phyloP scores from a whole-genome alignment of 2,329 filamentous ascomycete species.

The Domatiomyces globalis region DNA sequence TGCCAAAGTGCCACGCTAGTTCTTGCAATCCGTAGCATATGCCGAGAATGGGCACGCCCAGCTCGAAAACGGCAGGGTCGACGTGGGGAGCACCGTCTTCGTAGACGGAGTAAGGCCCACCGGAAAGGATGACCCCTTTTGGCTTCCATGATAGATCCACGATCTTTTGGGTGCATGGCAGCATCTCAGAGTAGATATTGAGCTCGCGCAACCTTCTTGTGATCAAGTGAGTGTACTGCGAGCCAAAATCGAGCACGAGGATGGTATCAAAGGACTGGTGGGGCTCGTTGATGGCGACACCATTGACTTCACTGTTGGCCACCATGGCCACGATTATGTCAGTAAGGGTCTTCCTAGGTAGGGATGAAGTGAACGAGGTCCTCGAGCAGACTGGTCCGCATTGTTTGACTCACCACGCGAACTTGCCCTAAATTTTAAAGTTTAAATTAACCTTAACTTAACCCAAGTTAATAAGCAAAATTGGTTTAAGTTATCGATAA shows the following conservation, averaged over 20 bases:
- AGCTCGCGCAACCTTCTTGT: conserved; percentile 61
- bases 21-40: conserved; percentile 57
- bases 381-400: too few species aligned
- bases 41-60: conserved; percentile 47
- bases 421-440: neutral
- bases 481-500: neutral
- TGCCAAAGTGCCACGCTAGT: conserved; percentile 55
- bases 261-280: conserved; percentile 24
- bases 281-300: conserved; percentile 17
- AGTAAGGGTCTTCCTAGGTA: neutral
- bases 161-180: conserved; percentile 73
- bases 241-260: conserved; percentile 29
- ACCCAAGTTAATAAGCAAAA: neutral
- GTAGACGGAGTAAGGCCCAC: conserved; percentile 67
- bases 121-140: conserved; percentile 67
- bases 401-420: neutral
- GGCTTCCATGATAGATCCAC: conserved; percentile 64
- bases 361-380: neutral
- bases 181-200: conserved; percentile 75
- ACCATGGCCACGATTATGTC: conserved; percentile 9
- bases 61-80: conserved; percentile 67
- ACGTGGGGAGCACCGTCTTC: conserved; percentile 63
- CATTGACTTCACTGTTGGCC: conserved; percentile 14
- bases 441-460: too few species aligned
- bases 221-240: conserved; percentile 61